Conservation (phyloP, 2,329 filamentous ascomycete genomes). For the Teratosphaeria nubilosa region DNA sequence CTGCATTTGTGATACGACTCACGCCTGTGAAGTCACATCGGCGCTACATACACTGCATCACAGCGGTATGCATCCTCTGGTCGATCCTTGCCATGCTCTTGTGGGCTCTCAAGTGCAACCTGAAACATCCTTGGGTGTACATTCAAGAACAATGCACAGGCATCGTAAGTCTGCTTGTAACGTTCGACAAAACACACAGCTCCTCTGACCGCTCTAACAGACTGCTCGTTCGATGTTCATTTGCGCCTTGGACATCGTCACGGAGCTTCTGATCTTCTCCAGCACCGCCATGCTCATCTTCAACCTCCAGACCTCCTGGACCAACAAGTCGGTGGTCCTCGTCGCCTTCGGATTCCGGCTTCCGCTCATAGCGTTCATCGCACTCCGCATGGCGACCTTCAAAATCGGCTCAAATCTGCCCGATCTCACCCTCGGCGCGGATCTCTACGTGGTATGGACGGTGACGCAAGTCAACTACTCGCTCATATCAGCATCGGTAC, state of each 20-base stretch:
- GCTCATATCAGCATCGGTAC: constrained; percentile 27
- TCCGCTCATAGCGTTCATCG: constrained; percentile 8
- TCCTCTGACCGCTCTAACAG: background rate
- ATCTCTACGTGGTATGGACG: constrained; percentile 9
- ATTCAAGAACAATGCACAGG: background rate
- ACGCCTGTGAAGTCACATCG: constrained; percentile 34
- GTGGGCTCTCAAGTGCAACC: constrained; percentile 30
- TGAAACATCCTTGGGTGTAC: constrained; percentile 10
- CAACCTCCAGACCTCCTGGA: constrained; percentile 3
- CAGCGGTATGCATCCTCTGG: background rate
- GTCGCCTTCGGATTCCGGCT: constrained; percentile 9
- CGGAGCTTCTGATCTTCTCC: constrained; percentile 7
- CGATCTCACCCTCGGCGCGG: constrained; percentile 5
- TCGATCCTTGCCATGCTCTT: background rate
- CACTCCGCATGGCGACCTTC: constrained; percentile 6
- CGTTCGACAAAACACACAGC: background rate
- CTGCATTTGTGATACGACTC: constrained; percentile 36
- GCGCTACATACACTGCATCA: background rate
- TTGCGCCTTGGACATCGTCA: constrained; percentile 5
- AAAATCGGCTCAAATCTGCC: background rate
- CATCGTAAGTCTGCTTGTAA: background rate
- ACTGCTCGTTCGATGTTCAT: constrained; percentile 2
- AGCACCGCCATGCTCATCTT: constrained; percentile 6
- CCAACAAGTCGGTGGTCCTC: constrained; percentile 8
- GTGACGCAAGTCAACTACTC: constrained; percentile 11